A percentile compares a stretch with the other conserved stretches of the same genome.
Evolutionary conservation across 768 basidiomycete species (phyloP).

Genomic region (Lactarius deliciosus): DNA sequence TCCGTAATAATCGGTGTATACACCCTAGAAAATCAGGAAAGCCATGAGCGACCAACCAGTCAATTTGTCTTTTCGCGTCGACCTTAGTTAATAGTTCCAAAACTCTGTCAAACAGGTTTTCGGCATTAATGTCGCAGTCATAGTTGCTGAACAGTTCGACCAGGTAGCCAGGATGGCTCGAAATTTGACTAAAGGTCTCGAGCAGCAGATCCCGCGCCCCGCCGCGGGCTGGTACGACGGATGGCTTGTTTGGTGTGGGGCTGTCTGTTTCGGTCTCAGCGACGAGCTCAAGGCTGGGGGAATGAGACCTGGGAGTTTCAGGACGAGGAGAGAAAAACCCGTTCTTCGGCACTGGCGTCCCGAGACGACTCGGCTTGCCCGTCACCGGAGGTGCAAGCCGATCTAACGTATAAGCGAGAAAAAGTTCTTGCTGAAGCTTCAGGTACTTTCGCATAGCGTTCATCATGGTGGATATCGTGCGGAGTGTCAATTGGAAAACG

Average conservation of each 20-base stretch:
- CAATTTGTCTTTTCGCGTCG: neutral
- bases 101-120: constrained; percentile 90
- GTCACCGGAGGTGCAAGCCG: constrained; percentile 65
- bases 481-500: constrained; percentile 76
- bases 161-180: constrained; percentile 87
- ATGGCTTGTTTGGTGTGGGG: constrained; percentile 41
- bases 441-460: constrained; percentile 82
- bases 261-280: constrained; percentile 49
- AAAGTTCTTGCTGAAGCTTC: constrained; percentile 94
- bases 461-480: constrained; percentile 85
- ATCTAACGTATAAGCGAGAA: constrained; percentile 91
- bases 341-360: constrained; percentile 29
- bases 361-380: constrained; percentile 28
- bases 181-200: constrained; percentile 80
- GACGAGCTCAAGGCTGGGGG: constrained; percentile 44
- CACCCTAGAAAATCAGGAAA: constrained; percentile 51
- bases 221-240: constrained; percentile 63
- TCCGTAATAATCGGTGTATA: constrained; percentile 67
- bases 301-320: constrained; percentile 38
- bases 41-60: constrained; percentile 1
- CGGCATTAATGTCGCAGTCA: constrained; percentile 95
- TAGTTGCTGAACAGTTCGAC: constrained; percentile 95
- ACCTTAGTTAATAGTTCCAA: constrained; percentile 81
- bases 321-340: constrained; percentile 31
- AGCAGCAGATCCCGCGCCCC: constrained; percentile 89